Base-by-base conservation (phyloP, 2,329 filamentous ascomycete genomes). In the Cladosporium sp. region DNA sequence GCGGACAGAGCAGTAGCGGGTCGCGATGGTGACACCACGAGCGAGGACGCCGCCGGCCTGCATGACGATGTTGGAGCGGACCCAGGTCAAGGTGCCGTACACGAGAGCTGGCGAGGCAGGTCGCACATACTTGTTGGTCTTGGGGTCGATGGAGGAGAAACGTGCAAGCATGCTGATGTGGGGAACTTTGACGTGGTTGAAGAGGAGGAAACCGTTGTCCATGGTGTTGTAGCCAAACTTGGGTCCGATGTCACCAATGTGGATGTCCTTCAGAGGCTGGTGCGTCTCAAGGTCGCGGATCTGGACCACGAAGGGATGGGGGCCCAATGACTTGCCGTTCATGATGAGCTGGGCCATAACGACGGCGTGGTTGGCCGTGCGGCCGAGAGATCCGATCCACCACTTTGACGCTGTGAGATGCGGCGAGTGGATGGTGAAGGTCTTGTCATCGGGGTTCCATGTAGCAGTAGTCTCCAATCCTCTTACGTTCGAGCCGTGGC, bases 361-460 rank as follows among this genome's bases (percentile, higher is more conserved):
- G 2, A 88, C 82, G 1, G 87, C 87, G 63, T 89, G 78, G 66
- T 88, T 91, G 42, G 87, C 87, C 2, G 84, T 84, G 61, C 85
- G 78, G 48, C 87, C 87, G 3, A 91, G 76, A 9, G 85, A 87
- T 1, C 87, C 87, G 61, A 89, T 89, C 87, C 87, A 91, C 86
- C 86, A 92, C 66, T 92, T 92, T 33, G 84, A 85, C 0, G 86
- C 80, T 1, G 87, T 90, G 52, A 90, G 74, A 56, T 82, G 76
- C 9, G 87, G 87, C 0, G 85, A 88, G 69, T 90, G 82, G 34
- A 91, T 76, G 11, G 76, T 84, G 62, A 91, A 90, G 3, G 83
- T 87, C 75, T 87, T 85, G 68, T 88, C 84, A 4, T 83, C 74
- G 0, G 80, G 73, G 63, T 87, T 85, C 85, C 85, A 90, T 0